These are phyloP conservation scores for Pulveroboletus frians DNA, from an alignment of 768 basidiomycete genomes.

Conservation along the genomic window DNA sequence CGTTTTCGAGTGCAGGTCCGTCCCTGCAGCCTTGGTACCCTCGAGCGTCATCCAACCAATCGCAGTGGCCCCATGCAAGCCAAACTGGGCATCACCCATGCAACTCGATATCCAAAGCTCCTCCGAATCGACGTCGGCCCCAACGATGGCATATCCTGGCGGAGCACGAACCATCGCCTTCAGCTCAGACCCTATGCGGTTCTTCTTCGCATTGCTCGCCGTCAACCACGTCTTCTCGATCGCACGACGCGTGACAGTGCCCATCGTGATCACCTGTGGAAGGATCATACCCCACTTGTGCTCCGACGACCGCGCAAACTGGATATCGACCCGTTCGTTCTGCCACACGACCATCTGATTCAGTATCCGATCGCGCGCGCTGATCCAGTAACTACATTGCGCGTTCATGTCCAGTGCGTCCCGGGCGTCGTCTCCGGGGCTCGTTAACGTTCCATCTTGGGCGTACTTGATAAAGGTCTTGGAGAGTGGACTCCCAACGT, in stretches of 20 bases:
- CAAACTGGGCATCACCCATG: constrained; percentile 98
- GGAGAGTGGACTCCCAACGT: constrained; percentile 88
- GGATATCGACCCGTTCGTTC: constrained; percentile 45
- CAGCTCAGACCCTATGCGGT: constrained; percentile 95
- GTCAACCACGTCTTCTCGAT: constrained; percentile 99
- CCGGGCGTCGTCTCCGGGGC: constrained; percentile 73
- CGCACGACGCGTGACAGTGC: constrained; percentile 94
- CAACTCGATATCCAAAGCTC: constrained; percentile 98
- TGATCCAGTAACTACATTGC: constrained; percentile 97
- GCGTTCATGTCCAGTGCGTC: constrained; percentile 89
- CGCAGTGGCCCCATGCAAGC: constrained; percentile 91
- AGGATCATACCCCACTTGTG: constrained; percentile 86
- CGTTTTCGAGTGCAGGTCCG: constrained; percentile 95
- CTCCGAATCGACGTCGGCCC: constrained; percentile 98
- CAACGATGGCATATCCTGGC: constrained; percentile 88
- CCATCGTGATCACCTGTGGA: constrained; percentile 97
- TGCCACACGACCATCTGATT: constrained; percentile 95
- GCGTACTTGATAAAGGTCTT: constrained; percentile 88
- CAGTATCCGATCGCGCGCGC: constrained; percentile 82
- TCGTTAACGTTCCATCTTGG: constrained; percentile 80
- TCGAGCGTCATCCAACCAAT: constrained; percentile 99
- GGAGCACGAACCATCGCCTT: constrained; percentile 98
- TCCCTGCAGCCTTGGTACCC: constrained; percentile 90
- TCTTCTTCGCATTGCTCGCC: constrained; percentile 95
- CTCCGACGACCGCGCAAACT: constrained; percentile 33